Percentiles rank a stretch among this genome's conserved stretches.
Conservation (phyloP, 768 basidiomycete species). For the Hericium rajendrae region DNA sequence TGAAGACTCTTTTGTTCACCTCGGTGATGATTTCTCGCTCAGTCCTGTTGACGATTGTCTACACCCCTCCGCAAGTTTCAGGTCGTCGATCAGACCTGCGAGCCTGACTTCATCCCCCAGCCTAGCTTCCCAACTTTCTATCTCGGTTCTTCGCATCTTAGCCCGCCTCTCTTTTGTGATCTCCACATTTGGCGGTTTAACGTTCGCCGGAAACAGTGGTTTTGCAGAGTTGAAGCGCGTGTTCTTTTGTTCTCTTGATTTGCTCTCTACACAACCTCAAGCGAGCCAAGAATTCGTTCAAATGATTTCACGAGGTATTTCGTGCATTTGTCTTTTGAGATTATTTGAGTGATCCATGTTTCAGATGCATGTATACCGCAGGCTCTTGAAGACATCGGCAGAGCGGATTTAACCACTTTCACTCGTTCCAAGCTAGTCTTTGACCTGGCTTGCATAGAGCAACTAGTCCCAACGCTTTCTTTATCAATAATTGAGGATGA, state of each 20-base stretch:
- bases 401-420: background rate
- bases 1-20: conserved; percentile 73
- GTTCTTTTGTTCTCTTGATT: conserved; percentile 71
- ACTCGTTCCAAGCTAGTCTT: conserved; percentile 41
- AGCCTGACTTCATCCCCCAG: background rate
- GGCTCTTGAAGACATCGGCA: background rate
- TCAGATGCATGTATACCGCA: background rate
- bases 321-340: background rate
- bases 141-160: conserved; percentile 45
- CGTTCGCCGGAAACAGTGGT: conserved; percentile 39
- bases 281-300: background rate
- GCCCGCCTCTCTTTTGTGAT: conserved; percentile 69
- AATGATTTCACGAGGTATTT: background rate
- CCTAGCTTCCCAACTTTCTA: conserved; percentile 41
- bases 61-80: conserved; percentile 15
- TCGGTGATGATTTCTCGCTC: conserved; percentile 61
- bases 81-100: background rate
- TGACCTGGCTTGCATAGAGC: conserved; percentile 66
- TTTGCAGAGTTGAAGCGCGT: conserved; percentile 66
- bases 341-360: too few relatives aligned
- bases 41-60: conserved; percentile 45
- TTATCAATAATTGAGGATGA: conserved; percentile 41
- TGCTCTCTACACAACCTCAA: conserved; percentile 29
- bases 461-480: conserved; percentile 55
- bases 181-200: conserved; percentile 69